phyloP scores from a whole-genome alignment of 257 asterid genomes.

The Mitragyna speciosa region DNA sequence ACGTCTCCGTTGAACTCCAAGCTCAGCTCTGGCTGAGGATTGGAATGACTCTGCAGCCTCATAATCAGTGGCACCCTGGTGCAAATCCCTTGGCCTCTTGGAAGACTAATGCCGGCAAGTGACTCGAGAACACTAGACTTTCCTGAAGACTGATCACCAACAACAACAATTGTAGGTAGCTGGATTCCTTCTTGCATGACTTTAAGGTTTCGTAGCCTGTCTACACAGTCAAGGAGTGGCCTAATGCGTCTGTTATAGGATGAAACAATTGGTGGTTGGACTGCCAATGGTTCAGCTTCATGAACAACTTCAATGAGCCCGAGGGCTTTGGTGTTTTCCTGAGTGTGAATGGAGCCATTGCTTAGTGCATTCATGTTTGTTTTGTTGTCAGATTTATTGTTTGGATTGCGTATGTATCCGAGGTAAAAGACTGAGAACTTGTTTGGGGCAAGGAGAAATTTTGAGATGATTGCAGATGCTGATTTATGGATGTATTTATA shows the following conservation, averaged over 20 bases:
- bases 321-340: too few relatives aligned
- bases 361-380: too few relatives aligned
- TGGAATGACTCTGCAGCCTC: slow-evolving; percentile 17
- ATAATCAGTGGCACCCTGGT: slow-evolving; percentile 23
- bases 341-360: too few relatives aligned
- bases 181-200: slow-evolving; percentile 25
- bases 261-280: not conserved
- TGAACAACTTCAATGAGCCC: not conserved
- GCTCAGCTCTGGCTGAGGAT: not conserved
- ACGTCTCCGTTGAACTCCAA: not conserved
- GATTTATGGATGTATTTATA: not conserved
- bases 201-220: slow-evolving; percentile 15
- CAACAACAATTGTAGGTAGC: slow-evolving; percentile 24
- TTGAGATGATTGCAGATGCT: not conserved
- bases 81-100: slow-evolving; percentile 24
- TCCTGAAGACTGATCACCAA: slow-evolving; percentile 26
- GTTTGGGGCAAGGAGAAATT: too few relatives aligned
- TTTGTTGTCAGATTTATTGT: too few relatives aligned
- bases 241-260: slow-evolving; percentile 11
- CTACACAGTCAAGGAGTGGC: slow-evolving; percentile 12
- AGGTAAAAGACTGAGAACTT: too few relatives aligned
- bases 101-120: slow-evolving; percentile 19
- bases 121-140: slow-evolving; percentile 24
- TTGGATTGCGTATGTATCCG: too few relatives aligned
- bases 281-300: not conserved